These are phyloP conservation scores for Petasospora rhodanensis DNA, from an alignment of 1,139 yeast genomes.

Conservation along the genomic window DNA sequence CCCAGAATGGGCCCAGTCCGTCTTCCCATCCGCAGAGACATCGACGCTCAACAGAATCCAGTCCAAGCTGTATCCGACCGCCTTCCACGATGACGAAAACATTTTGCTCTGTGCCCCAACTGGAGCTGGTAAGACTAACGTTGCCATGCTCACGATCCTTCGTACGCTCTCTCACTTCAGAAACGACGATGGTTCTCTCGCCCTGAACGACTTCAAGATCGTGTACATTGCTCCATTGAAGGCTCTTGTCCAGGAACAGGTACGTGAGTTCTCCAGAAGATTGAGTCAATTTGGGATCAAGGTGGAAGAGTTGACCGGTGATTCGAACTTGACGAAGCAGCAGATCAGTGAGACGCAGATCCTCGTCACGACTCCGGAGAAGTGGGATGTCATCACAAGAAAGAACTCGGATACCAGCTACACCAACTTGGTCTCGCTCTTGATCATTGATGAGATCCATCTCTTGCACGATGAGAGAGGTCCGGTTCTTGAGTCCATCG, in stretches of 20 bases:
- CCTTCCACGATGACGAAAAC: constrained; percentile 68
- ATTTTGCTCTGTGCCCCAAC: constrained; percentile 93
- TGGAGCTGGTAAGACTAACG: constrained; percentile 98
- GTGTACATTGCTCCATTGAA: constrained; percentile 93
- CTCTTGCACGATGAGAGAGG: constrained; percentile 93
- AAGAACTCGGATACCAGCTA: constrained; percentile 63
- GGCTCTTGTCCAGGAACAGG: constrained; percentile 94
- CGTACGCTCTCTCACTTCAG: constrained; percentile 56
- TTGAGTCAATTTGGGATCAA: constrained; percentile 61
- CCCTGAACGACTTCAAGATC: constrained; percentile 59
- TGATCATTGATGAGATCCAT: constrained; percentile 94
- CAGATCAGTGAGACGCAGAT: constrained; percentile 80
- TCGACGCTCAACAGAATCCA: constrained; percentile 74
- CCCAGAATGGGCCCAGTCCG: constrained; percentile 79
- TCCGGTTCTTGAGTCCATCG: constrained; percentile 86
- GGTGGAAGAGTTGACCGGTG: constrained; percentile 91
- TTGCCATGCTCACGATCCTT: constrained; percentile 77
- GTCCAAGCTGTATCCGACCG: constrained; percentile 73
- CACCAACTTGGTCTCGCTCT: constrained; percentile 57
- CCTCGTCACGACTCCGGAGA: constrained; percentile 90
- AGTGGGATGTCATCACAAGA: constrained; percentile 95
- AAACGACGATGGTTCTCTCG: constrained; percentile 43
- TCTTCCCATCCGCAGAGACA: constrained; percentile 69
- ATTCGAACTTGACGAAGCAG: constrained; percentile 68
- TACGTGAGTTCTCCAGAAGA: constrained; percentile 75